Evolutionary conservation across 192 early-diverging fungal species (phyloP).

Genomic region (Blastocladiella britannica): DNA sequence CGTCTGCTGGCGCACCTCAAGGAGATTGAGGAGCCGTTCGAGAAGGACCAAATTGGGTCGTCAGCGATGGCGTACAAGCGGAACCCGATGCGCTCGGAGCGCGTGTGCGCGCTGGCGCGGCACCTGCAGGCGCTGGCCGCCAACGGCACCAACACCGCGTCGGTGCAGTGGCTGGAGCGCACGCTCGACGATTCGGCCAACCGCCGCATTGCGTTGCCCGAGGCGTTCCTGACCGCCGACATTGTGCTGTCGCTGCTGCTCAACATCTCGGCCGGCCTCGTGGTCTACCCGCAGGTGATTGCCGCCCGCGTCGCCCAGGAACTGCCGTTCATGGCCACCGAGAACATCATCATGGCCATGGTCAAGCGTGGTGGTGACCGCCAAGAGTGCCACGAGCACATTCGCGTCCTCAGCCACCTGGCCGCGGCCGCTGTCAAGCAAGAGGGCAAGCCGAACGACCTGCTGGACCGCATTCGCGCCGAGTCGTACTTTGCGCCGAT

Average conservation of each 20-base stretch:
- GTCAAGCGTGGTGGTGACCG: slow-evolving; percentile 88
- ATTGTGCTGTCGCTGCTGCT: slow-evolving; percentile 85
- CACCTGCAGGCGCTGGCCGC: slow-evolving; percentile 81
- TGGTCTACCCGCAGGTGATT: slow-evolving; percentile 93
- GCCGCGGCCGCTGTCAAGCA: slow-evolving; percentile 78
- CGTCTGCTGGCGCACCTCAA: slow-evolving; percentile 87
- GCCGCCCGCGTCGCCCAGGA: slow-evolving; percentile 74
- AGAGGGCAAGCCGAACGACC: slow-evolving; percentile 81
- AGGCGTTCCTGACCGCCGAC: slow-evolving; percentile 91
- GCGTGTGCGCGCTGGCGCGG: slow-evolving; percentile 83
- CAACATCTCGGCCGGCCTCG: slow-evolving; percentile 92
- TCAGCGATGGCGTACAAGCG: slow-evolving; percentile 99
- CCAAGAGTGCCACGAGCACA: slow-evolving; percentile 90
- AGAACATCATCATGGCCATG: slow-evolving; percentile 99
- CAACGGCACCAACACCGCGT: slow-evolving; percentile 71
- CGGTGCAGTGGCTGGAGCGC: slow-evolving; percentile 92
- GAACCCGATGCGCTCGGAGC: slow-evolving; percentile 97
- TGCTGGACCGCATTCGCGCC: slow-evolving; percentile 71
- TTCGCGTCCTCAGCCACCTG: slow-evolving; percentile 84
- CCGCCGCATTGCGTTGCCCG: slow-evolving; percentile 82
- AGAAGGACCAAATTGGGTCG: slow-evolving; percentile 96
- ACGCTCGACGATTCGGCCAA: slow-evolving; percentile 95
- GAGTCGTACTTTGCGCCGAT: slow-evolving; percentile 77
- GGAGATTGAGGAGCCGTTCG: slow-evolving; percentile 97
- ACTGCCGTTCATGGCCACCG: slow-evolving; percentile 99